Evolutionary conservation across 257 asterid genomes (phyloP).

Genomic region (Solanum neorickii): DNA sequence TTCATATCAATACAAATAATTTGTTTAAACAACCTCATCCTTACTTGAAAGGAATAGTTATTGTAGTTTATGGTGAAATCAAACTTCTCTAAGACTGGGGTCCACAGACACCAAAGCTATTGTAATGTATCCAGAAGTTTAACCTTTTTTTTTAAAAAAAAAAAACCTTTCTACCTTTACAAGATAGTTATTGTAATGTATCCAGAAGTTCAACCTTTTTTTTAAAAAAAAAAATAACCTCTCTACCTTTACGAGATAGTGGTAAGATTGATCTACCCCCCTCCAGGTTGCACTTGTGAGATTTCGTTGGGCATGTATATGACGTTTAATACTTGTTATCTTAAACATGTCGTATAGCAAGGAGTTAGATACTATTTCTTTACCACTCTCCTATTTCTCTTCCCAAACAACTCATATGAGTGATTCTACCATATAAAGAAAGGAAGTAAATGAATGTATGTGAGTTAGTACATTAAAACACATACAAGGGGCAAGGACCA

Average conservation of each 20-base stretch:
- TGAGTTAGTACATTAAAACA: background rate
- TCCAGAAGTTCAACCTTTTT: too few relatives aligned
- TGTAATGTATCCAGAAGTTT: background rate
- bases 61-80: background rate
- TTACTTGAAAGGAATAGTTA: background rate
- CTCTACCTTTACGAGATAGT: background rate
- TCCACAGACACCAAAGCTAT: background rate
- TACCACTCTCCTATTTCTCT: background rate
- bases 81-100: background rate
- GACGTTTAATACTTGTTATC: too few relatives aligned
- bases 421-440: background rate
- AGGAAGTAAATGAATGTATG: background rate
- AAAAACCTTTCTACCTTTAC: too few relatives aligned
- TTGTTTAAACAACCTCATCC: background rate
- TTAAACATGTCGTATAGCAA: background rate
- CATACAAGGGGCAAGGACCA: background rate
- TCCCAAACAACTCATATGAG: background rate
- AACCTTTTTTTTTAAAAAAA: too few relatives aligned
- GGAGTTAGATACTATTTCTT: background rate
- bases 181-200: background rate
- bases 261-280: background rate
- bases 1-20: background rate
- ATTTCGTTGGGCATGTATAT: too few relatives aligned
- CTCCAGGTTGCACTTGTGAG: rapidly evolving
- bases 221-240: too few relatives aligned